Base-by-base conservation (phyloP, 371 early-diverging fungal genomes). In the Mortierella polycephala region DNA sequence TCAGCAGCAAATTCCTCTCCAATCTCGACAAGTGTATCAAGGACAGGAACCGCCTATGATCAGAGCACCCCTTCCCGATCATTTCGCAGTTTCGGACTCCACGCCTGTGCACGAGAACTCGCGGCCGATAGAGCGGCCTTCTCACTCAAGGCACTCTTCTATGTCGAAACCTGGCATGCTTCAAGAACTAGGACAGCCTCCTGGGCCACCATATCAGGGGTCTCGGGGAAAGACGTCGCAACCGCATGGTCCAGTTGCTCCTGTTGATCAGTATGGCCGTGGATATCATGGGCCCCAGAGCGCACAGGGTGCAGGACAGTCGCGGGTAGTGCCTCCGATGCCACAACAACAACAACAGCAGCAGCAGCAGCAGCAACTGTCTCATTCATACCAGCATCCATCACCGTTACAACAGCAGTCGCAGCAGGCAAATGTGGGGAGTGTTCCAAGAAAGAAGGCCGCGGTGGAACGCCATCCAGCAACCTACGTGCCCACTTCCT, bases 101-200 rank as follows among this genome's bases (percentile, higher is more conserved):
- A 30, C 40, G n/a, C 12, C 57, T 20, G 37, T 54, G 8, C 47
- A 39, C 23, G 73, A 73, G 5, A 39, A 52, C 41, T 40, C 67
- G 21, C 73, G 67, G 39, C 53, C 60, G 10, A 51, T 51, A 5
- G 71, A 69, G 16, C 56, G 66, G 37, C 69, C 66, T 20, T 50
- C 73, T 9, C 73, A 69, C 16, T 73, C 73, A 7, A 60, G 73
- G 37, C 61, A 72, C 57, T 72, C 73, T 0, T 72, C 73, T 0
- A 5, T 69, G 11, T 59, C 80, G 12, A 73, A 69, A 47, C 30
- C 70, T 12, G 65, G 58, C 5, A 42, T 59, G 14, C 40, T 37
- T 10, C 10, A 49, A 0, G 73, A 73, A 45, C 65, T 62, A 11
- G 37, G 23, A 12, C 67, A 62, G 21, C 54, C 52, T n/a, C 71